Base-by-base conservation (phyloP, 2,329 filamentous ascomycete genomes). In the Pestalotiopsis fici region DNA sequence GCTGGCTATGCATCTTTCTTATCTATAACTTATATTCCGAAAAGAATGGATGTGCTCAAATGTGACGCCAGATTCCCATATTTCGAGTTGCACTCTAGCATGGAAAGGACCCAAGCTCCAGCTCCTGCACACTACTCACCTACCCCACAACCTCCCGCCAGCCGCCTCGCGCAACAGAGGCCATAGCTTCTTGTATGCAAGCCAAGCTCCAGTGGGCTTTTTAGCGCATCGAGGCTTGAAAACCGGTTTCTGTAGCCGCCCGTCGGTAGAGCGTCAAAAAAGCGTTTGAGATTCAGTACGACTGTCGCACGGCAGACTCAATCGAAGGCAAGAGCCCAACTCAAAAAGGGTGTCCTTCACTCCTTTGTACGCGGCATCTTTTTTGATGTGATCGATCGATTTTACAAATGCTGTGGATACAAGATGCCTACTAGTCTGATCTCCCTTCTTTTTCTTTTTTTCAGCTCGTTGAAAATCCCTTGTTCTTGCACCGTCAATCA, bases 171-270 rank as follows among this genome's bases (percentile, higher is more conserved):
- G 21, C 18, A 15, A 18, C 43, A 50, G 43, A 15, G 43, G 43
- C 43, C 43, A 50, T 50, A 50, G 43, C 43, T 50, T 21, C 43
- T n/a, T n/a, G n/a, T n/a, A 50, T 15, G 31, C 39, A 18, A 18
- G 13, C 39, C 11, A 47, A 57, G 13, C 23, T 25, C 23, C 55
- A 57, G 55, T 57, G 55, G 27, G 55, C 12, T 31, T 57, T 60
- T 60, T 35, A 13, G 28, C 27, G 57, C 31, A 1, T 39, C 28
- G 27, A 37, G 27, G 7, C 21, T 31, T 60, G 61, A 54, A 66
- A 66, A 57, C 65, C 28, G 65, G 65, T 66, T 66, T 66, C 65
- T 15, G 60, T 66, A 55, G 54, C 59, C 39, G 35, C 47, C 59
- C 31, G 37, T n/a, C 43, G 12, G 55, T 21, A 31, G 43, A 50